A percentile compares a stretch with the other conserved stretches of the same genome.
phyloP scores from a whole-genome alignment of 2,329 filamentous ascomycete species.

The Aspergillus flavus region DNA sequence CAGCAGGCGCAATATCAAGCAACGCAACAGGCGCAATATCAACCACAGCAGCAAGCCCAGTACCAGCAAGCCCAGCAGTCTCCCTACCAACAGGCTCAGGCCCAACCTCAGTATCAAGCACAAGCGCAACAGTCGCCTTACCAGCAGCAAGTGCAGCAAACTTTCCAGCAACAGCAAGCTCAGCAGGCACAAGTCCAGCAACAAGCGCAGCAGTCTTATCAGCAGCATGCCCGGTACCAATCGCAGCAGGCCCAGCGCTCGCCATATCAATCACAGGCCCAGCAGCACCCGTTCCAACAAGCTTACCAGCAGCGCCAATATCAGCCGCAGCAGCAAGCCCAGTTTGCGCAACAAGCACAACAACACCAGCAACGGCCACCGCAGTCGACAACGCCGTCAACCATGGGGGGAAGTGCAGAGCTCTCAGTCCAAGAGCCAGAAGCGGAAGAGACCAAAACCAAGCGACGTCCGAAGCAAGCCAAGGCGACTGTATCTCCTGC shows the following conservation, averaged over 20 bases:
- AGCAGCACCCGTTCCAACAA: conserved; percentile 25
- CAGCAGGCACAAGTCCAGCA: conserved; percentile 21
- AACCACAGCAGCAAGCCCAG: conserved; percentile 14
- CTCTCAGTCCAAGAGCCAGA: conserved; percentile 10
- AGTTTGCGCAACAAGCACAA: conserved; percentile 22
- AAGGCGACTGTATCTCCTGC: conserved; percentile 15
- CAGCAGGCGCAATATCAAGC: neutral
- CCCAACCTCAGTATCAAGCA: conserved; percentile 21
- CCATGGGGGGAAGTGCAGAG: conserved; percentile 5
- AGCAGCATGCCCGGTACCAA: conserved; percentile 19
- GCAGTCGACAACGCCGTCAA: conserved; percentile 18
- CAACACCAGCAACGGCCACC: conserved; percentile 17
- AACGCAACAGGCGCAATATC: conserved; percentile 7
- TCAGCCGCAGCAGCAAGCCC: conserved; percentile 22
- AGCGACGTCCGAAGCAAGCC: conserved; percentile 15
- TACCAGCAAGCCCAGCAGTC: conserved; percentile 19
- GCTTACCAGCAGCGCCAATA: conserved; percentile 24
- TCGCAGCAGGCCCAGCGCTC: conserved; percentile 22
- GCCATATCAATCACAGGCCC: conserved; percentile 16
- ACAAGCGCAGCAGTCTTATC: conserved; percentile 21
- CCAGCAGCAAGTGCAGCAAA: conserved; percentile 18
- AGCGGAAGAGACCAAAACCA: conserved; percentile 9
- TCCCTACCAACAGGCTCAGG: conserved; percentile 18
- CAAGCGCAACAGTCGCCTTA: conserved; percentile 21
- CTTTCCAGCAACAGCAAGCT: conserved; percentile 19